These are phyloP conservation scores for Citrus unshiu DNA, from an alignment of 345 rosid genomes.

Conservation along the genomic window DNA sequence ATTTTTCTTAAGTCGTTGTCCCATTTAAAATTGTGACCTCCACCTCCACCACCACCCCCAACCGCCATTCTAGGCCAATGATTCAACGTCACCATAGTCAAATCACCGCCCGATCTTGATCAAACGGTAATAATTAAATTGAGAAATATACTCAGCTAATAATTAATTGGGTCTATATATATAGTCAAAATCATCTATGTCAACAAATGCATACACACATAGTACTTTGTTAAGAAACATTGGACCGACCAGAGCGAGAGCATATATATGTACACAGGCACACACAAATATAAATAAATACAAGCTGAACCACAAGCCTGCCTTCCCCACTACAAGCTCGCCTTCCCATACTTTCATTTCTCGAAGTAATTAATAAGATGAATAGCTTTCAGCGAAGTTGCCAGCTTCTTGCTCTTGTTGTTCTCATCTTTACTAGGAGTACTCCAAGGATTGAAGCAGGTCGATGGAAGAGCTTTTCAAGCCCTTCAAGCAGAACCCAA, in stretches of 20 bases:
- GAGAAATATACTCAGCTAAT: background rate
- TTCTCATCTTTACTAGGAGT: background rate
- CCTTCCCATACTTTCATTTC: background rate
- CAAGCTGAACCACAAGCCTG: background rate
- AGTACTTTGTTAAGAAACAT: background rate
- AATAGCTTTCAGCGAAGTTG: slow-evolving; percentile 1
- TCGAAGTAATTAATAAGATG: background rate
- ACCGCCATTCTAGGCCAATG: slow-evolving; percentile 12
- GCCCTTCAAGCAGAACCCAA: slow-evolving; percentile 7
- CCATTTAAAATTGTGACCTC: slow-evolving; percentile 9
- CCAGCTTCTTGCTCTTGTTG: background rate
- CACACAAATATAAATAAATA: background rate
- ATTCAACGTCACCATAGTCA: background rate
- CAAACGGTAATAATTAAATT: background rate
- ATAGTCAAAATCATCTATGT: background rate
- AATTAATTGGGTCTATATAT: background rate
- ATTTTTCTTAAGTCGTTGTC: background rate
- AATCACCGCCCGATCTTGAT: background rate
- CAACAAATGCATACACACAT: background rate
- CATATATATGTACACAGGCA: background rate
- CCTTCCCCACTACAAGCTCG: background rate
- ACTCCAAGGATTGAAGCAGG: slow-evolving; percentile 5
- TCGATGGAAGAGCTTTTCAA: slow-evolving; percentile 3
- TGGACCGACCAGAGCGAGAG: background rate
- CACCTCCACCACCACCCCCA: slow-evolving; percentile 1